Percentiles rank a stretch among this genome's conserved stretches.
These are phyloP conservation scores for Russula abietina DNA, from an alignment of 768 basidiomycete genomes.

Conservation along the genomic window DNA sequence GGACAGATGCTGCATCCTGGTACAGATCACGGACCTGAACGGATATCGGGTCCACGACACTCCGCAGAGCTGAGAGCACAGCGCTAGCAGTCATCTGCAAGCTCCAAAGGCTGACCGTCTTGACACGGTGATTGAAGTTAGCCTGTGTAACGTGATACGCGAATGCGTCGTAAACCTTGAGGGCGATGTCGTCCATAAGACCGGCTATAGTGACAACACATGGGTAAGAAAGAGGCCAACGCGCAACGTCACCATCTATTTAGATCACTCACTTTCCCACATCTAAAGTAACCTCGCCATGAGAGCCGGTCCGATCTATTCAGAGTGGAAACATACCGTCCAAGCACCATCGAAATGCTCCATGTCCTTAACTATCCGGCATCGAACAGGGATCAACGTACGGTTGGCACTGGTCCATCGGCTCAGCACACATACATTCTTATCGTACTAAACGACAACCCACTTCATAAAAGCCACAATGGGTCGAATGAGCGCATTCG, in stretches of 20 bases:
- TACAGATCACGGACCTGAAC: constrained; percentile 33
- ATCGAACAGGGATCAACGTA: constrained; percentile 91
- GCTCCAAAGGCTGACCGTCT: constrained; percentile 90
- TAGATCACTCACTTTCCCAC: constrained; percentile 76
- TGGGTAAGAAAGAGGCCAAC: constrained; percentile 1
- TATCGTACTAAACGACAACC: background rate
- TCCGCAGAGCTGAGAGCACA: constrained; percentile 72
- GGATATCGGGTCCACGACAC: constrained; percentile 61
- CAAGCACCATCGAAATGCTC: constrained; percentile 92
- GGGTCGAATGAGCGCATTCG: constrained; percentile 86
- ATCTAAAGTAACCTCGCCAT: constrained; percentile 43
- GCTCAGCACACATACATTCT: constrained; percentile 11
- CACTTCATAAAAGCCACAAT: constrained; percentile 99
- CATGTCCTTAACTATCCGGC: constrained; percentile 76
- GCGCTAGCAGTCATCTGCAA: constrained; percentile 88
- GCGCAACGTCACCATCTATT: background rate
- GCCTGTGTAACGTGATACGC: constrained; percentile 91
- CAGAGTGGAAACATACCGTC: constrained; percentile 60
- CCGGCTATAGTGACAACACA: constrained; percentile 54
- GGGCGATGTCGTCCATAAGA: constrained; percentile 82
- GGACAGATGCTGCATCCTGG: constrained; percentile 4
- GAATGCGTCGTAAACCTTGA: constrained; percentile 87
- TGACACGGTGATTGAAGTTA: constrained; percentile 83
- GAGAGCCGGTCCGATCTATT: constrained; percentile 11
- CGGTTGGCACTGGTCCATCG: constrained; percentile 65